These are phyloP conservation scores for Cladosporium sp. DNA, from an alignment of 2,329 filamentous ascomycete species.

Conservation along the genomic window DNA sequence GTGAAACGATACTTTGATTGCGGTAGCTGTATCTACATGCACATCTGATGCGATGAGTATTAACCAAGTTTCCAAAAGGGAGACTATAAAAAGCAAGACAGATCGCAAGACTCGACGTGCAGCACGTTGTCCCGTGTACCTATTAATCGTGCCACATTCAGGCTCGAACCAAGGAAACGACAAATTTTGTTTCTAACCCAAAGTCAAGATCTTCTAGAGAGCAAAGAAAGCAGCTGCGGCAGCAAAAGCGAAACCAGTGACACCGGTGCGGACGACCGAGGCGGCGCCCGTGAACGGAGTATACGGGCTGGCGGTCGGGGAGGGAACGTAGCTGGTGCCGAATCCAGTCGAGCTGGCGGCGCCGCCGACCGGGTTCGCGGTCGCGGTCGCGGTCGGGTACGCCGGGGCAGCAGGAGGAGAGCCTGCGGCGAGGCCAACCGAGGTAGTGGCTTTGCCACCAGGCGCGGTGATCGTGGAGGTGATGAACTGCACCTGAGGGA, in stretches of 20 bases:
- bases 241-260: constrained; percentile 18
- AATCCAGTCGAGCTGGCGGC: constrained; percentile 9
- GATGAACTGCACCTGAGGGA: constrained; percentile 41
- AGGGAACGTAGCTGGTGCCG: constrained; percentile 16
- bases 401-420: constrained; percentile 30
- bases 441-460: constrained; percentile 23
- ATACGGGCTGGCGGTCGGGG: constrained; percentile 15
- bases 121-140: neutral
- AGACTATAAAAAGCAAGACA: neutral
- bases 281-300: constrained; percentile 20
- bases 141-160: neutral
- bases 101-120: neutral
- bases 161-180: neutral
- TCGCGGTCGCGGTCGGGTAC: constrained; percentile 14
- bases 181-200: too few species aligned
- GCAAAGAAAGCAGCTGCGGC: constrained; percentile 19
- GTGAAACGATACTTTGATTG: neutral
- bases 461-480: constrained; percentile 29
- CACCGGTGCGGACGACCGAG: constrained; percentile 15
- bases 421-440: constrained; percentile 31
- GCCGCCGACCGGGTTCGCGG: constrained; percentile 11
- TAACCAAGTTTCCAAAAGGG: too few species aligned
- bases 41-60: too few species aligned
- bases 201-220: constrained; percentile 14
- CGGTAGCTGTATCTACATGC: neutral